These are phyloP conservation scores for Trichoderma atrobrunneum DNA, from an alignment of 2,329 filamentous ascomycete genomes.

Conservation along the genomic window DNA sequence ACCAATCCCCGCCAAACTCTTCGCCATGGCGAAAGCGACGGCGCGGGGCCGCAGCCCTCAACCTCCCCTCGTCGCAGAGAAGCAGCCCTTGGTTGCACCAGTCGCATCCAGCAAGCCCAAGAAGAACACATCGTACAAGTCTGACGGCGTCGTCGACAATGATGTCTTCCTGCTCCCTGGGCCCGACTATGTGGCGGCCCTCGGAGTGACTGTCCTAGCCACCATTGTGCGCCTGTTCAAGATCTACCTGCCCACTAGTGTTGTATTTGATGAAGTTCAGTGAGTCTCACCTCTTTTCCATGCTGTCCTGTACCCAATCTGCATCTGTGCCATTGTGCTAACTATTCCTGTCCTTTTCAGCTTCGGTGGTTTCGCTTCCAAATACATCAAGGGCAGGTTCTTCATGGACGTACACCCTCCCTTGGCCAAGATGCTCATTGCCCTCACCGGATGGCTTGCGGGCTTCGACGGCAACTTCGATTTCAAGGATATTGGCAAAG, in stretches of 20 bases:
- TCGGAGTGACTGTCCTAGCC: constrained; percentile 70
- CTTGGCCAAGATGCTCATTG: constrained; percentile 93
- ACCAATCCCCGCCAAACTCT: constrained; percentile 1
- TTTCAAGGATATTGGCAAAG: constrained; percentile 99
- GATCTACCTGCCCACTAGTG: constrained; percentile 93
- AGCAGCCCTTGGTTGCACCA: constrained; percentile 15
- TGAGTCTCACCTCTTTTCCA: constrained; percentile 49
- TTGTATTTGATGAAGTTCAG: constrained; percentile 99
- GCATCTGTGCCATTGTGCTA: background rate
- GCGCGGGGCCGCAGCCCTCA: constrained; percentile 38
- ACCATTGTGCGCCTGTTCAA: constrained; percentile 83
- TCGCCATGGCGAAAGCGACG: constrained; percentile 36
- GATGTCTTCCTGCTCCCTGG: constrained; percentile 85
- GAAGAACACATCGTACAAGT: constrained; percentile 61
- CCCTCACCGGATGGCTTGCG: constrained; percentile 88
- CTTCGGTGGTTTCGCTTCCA: constrained; percentile 96
- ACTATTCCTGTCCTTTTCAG: constrained; percentile 42
- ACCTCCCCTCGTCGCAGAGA: constrained; percentile 29
- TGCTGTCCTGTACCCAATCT: background rate
- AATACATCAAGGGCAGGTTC: constrained; percentile 99
- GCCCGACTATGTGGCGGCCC: constrained; percentile 78
- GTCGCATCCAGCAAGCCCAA: constrained; percentile 32
- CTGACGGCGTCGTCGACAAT: constrained; percentile 79
- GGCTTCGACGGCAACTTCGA: constrained; percentile 96
- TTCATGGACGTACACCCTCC: constrained; percentile 99